A percentile compares a stretch with the other conserved stretches of the same genome.
These are phyloP conservation scores for Crithidia bombi DNA, from an alignment of 208 protist genomes.

Conservation along the genomic window DNA sequence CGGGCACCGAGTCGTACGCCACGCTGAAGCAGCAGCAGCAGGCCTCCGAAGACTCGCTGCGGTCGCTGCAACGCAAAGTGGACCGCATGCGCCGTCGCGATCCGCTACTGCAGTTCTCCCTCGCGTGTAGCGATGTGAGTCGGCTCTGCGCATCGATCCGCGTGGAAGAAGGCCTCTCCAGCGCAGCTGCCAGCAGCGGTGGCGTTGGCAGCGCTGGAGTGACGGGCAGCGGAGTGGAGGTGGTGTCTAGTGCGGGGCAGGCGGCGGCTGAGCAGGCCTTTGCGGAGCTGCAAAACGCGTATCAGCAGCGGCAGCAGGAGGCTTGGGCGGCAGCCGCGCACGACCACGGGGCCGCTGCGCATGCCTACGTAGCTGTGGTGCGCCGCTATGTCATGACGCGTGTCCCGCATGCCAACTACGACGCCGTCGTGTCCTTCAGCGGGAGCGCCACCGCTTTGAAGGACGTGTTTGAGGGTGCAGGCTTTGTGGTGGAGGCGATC, in stretches of 20 bases:
- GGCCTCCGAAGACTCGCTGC: conserved; percentile 62
- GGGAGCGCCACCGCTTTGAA: conserved; percentile 34
- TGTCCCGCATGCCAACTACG: conserved; percentile 69
- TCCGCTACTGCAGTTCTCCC: conserved; percentile 83
- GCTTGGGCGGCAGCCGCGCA: conserved; percentile 58
- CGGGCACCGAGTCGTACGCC: conserved; percentile 37
- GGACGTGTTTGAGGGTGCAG: conserved; percentile 29
- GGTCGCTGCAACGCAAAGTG: conserved; percentile 84
- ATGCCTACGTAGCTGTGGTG: conserved; percentile 59
- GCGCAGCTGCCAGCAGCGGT: not conserved
- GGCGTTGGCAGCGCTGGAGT: not conserved
- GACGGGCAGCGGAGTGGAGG: not conserved
- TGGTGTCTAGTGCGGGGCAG: conserved; percentile 34
- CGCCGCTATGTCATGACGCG: conserved; percentile 49
- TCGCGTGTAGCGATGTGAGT: conserved; percentile 74
- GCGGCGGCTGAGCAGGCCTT: conserved; percentile 63
- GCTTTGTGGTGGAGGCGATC: conserved; percentile 39
- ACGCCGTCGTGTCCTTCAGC: conserved; percentile 63
- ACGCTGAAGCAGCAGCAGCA: conserved; percentile 62
- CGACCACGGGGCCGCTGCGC: conserved; percentile 41
- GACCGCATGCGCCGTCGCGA: conserved; percentile 79
- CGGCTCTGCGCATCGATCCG: conserved; percentile 44
- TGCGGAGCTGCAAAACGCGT: conserved; percentile 44
- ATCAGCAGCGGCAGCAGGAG: conserved; percentile 42
- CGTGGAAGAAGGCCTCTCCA: not conserved